Evolutionary conservation across 164 flowering plant genomes (phyloP).

Genomic region (Houttuynia cordata): DNA sequence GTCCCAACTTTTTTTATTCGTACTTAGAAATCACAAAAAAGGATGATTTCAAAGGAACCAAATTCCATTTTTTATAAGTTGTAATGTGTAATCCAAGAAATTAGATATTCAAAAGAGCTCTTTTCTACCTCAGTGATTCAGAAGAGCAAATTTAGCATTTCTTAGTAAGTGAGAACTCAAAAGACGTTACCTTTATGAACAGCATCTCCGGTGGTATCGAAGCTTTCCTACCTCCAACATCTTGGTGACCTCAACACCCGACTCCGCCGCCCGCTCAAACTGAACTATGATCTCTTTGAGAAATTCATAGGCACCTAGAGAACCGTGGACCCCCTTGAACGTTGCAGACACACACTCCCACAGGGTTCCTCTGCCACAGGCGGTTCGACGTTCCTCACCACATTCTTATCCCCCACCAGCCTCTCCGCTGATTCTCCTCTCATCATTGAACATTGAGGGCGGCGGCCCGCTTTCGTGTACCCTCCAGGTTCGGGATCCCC

Average conservation of each 20-base stretch:
- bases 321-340: slow-evolving; percentile 23
- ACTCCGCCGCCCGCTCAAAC: slow-evolving; percentile 66
- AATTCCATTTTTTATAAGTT: no score
- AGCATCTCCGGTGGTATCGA: slow-evolving; percentile 51
- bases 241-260: slow-evolving; percentile 60
- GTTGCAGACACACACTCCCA: slow-evolving; percentile 22
- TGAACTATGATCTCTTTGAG: slow-evolving; percentile 54
- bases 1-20: no score
- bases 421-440: slow-evolving; percentile 12
- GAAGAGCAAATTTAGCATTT: not conserved
- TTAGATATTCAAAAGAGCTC: not conserved
- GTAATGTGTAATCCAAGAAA: not conserved
- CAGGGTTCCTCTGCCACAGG: slow-evolving; percentile 11
- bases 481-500: slow-evolving; percentile 89
- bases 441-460: slow-evolving; percentile 5
- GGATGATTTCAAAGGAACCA: not conserved
- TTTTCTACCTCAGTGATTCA: not conserved
- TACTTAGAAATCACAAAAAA: not conserved
- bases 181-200: slow-evolving; percentile 36
- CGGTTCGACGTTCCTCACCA: slow-evolving; percentile 35
- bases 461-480: slow-evolving; percentile 11
- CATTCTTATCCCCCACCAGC: slow-evolving; percentile 56
- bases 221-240: slow-evolving; percentile 79
- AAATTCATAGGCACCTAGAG: slow-evolving; percentile 33
- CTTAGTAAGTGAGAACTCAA: not conserved